A percentile compares a stretch with the other conserved stretches of the same genome.
Conservation (phyloP, 1,139 yeast species). For the Hansenula lynferdii region DNA sequence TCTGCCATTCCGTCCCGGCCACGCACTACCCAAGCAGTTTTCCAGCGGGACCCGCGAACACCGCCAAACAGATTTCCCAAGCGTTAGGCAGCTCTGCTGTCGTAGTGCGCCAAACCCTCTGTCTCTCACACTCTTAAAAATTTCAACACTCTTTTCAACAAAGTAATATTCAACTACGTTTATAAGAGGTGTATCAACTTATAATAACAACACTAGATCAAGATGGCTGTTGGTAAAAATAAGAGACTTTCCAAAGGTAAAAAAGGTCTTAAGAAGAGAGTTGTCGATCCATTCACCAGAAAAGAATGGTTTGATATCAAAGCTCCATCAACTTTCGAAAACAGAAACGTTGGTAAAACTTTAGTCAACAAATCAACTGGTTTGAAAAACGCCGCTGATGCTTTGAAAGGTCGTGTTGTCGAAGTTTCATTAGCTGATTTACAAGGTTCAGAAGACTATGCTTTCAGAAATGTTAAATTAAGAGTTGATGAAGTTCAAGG, state of each 20-base stretch:
- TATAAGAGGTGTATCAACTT: neutral
- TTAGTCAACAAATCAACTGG: conserved; percentile 92
- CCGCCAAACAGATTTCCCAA: no score
- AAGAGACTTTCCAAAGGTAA: conserved; percentile 95
- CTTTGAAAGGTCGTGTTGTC: conserved; percentile 86
- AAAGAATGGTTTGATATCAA: conserved; percentile 94
- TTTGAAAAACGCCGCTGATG: conserved; percentile 89
- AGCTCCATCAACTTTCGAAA: conserved; percentile 93
- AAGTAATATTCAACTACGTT: neutral
- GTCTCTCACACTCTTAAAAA: neutral
- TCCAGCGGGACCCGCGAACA: no score
- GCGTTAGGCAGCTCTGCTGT: no score
- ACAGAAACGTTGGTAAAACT: conserved; percentile 93
- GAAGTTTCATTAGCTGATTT: conserved; percentile 86
- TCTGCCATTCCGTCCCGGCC: no score
- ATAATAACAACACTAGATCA: conserved; percentile 13
- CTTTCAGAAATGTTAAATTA: conserved; percentile 84
- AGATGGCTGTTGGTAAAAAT: conserved; percentile 95
- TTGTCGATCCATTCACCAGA: conserved; percentile 92
- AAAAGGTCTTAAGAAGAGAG: conserved; percentile 95
- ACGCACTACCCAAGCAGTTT: no score
- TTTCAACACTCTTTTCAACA: conserved; percentile 3
- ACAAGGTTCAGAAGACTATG: conserved; percentile 91
- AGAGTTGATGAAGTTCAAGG: conserved; percentile 94
- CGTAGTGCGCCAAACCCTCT: neutral